Percentiles rank a stretch among this genome's conserved stretches.
phyloP scores from a whole-genome alignment of 2,329 filamentous ascomycete species.

The Calonectria naviculata region DNA sequence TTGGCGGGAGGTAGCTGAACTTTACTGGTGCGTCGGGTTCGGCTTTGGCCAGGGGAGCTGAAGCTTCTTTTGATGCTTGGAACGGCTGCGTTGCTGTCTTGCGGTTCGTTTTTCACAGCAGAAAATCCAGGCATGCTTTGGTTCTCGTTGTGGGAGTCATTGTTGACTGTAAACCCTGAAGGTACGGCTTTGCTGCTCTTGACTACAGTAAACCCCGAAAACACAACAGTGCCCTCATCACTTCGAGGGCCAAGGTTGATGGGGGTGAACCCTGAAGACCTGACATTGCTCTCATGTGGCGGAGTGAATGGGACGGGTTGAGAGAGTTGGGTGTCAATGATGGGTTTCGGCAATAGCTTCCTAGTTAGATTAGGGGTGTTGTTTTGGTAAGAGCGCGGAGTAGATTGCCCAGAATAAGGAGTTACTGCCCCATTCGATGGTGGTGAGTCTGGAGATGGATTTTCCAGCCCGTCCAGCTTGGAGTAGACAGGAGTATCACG shows the following conservation, averaged over 20 bases:
- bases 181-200: conserved; percentile 40
- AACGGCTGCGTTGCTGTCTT: conserved; percentile 54
- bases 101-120: no score
- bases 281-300: no score
- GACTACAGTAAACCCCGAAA: no score
- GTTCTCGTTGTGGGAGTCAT: no score
- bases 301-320: no score
- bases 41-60: conserved; percentile 49
- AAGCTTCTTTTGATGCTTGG: conserved; percentile 58
- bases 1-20: conserved; percentile 25
- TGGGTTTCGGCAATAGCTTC: no score
- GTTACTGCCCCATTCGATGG: neutral
- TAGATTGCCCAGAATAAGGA: neutral
- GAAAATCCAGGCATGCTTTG: no score
- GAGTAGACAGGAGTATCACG: neutral
- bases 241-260: no score
- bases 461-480: neutral
- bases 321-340: no score
- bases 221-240: no score
- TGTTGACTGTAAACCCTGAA: conserved; percentile 53
- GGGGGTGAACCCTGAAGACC: no score
- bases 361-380: neutral
- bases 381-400: neutral
- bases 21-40: conserved; percentile 8
- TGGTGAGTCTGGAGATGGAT: neutral